Base-by-base conservation (phyloP, 768 basidiomycete species). In the Podaxis sp. region DNA sequence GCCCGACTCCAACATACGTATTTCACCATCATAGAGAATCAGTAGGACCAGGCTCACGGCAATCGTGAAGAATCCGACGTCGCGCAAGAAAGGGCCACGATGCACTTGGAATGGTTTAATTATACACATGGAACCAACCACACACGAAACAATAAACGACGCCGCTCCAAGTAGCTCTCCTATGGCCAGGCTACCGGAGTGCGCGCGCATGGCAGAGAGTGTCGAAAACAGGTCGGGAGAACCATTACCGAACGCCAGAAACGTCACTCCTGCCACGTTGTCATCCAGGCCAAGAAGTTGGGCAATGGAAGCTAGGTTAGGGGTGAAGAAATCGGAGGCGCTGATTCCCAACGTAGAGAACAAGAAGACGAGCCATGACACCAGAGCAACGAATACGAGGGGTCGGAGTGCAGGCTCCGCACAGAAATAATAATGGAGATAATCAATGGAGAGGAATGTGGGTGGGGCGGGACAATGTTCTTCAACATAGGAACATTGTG, bases 101-200 rank as follows among this genome's bases (percentile, higher is more conserved):
- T 88, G 78, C 28, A 98, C 94, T 65, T 85, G 83, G 75, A 99
- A 99, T 0, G 96, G 95, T 61, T 90, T 91, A 73, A 98, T 94
- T 72, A 98, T 87, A 66, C 93, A 95, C 89, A 99, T 96, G n/a
- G 91, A 89, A 6, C 97, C 97, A 11, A 93, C 96, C 23, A 99
- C 97, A 67, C 95, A 93, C 1, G 93, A 93, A 21, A 93, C 88
- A 72, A 99, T 95, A 77, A 99, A 99, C 1, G 92, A 83, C 0
- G 96, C 95, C 1, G 96, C 96, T 5, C 97, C 97, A 11, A 99
- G 78, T 5, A 99, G 81, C 71, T 99, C 97, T 21, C 97, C 97
- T 56, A 99, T 86, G 1, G 97, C 97, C 57, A 99, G 75, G 59
- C 90, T 85, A 6, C 95, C 95, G 3, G 95, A 92, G 66, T 88